phyloP scores from a whole-genome alignment of 352 stramenopile species.

The Aphanomyces invadans region DNA sequence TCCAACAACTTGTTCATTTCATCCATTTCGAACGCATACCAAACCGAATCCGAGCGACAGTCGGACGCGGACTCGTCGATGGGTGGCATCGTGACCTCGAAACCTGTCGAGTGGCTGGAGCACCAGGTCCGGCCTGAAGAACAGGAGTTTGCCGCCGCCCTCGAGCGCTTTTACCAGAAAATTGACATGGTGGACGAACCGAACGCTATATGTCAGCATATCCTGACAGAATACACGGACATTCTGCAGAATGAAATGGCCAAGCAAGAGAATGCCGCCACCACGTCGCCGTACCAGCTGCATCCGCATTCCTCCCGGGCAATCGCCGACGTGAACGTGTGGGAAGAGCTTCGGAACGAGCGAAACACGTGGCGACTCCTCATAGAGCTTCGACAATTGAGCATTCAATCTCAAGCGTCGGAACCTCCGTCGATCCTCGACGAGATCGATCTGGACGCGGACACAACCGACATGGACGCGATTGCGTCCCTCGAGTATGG shows the following conservation, averaged over 20 bases:
- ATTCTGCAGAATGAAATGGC: slow-evolving; percentile 53
- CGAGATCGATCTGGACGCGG: slow-evolving; percentile 44
- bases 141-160: slow-evolving; percentile 61
- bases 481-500: slow-evolving; percentile 53
- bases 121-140: slow-evolving; percentile 66
- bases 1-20: slow-evolving; percentile 57
- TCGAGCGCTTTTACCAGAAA: slow-evolving; percentile 67
- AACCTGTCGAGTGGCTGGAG: slow-evolving; percentile 35
- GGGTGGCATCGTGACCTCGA: slow-evolving; percentile 25
- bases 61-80: slow-evolving; percentile 8
- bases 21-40: slow-evolving; percentile 64
- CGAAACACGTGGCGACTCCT: slow-evolving; percentile 78
- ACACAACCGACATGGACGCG: slow-evolving; percentile 74
- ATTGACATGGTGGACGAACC: slow-evolving; percentile 59
- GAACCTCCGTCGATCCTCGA: slow-evolving; percentile 13
- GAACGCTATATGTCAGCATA: slow-evolving; percentile 61
- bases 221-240: slow-evolving; percentile 69
- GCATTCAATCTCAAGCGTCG: slow-evolving; percentile 26
- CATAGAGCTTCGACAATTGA: slow-evolving; percentile 64
- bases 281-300: slow-evolving; percentile 15
- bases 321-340: background rate
- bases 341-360: slow-evolving; percentile 64
- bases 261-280: slow-evolving; percentile 34
- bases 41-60: background rate
- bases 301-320: background rate